phyloP scores from a whole-genome alignment of 2,329 filamentous ascomycete species.

The Epichloe coenophiala region DNA sequence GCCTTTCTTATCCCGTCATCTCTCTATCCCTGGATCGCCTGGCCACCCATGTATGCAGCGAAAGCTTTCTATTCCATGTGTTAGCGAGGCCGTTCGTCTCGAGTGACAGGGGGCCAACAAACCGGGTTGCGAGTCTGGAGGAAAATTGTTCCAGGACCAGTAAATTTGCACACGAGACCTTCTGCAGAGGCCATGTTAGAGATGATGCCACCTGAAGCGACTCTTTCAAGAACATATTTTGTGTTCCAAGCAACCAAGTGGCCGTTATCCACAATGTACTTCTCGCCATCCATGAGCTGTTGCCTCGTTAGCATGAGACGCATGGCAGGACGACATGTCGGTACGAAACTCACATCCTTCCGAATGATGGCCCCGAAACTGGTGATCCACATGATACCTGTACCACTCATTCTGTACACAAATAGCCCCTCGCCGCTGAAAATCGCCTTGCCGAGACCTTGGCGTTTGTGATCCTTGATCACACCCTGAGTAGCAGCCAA shows the following conservation, averaged over 20 bases:
- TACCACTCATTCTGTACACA: constrained; percentile 73
- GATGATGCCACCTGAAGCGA: constrained; percentile 84
- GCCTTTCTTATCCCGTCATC: neutral
- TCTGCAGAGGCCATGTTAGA: constrained; percentile 72
- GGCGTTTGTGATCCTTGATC: constrained; percentile 73
- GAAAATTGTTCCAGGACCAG: constrained; percentile 79
- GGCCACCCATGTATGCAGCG: constrained; percentile 36
- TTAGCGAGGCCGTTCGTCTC: neutral
- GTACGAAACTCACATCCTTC: constrained; percentile 55
- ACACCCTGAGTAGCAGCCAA: constrained; percentile 79
- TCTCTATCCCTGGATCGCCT: constrained; percentile 21
- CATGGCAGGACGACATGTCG: neutral
- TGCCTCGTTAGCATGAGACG: neutral
- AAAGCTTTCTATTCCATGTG: constrained; percentile 32
- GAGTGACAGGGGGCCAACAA: constrained; percentile 13
- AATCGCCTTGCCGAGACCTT: constrained; percentile 77
- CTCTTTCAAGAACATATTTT: constrained; percentile 81
- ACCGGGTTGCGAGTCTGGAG: constrained; percentile 82
- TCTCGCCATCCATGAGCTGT: constrained; percentile 54
- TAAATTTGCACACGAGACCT: constrained; percentile 89
- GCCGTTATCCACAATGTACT: constrained; percentile 85
- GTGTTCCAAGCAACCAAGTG: constrained; percentile 96
- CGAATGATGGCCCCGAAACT: constrained; percentile 91
- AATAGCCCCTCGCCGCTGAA: constrained; percentile 90
- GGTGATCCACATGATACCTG: constrained; percentile 75